Evolutionary conservation across 257 asterid genomes (phyloP).

Genomic region (Salvia rosmarinus): DNA sequence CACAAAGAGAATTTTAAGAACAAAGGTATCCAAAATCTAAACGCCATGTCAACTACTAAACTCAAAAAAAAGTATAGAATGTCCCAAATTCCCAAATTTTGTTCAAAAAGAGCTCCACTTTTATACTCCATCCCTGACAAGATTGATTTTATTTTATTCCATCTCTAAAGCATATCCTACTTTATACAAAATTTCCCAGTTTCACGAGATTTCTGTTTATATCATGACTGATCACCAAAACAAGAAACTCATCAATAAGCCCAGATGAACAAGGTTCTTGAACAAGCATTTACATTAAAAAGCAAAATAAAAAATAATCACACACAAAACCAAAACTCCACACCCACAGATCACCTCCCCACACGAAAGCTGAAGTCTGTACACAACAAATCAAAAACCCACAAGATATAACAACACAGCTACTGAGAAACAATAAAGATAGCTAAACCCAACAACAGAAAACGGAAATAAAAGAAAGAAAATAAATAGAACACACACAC

Average conservation of each 20-base stretch:
- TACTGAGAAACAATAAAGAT: neutral
- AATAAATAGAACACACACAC: neutral
- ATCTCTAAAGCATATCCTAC: neutral
- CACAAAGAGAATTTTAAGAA: neutral
- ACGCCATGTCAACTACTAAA: slow-evolving; percentile 10
- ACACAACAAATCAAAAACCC: slow-evolving; percentile 32
- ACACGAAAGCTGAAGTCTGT: slow-evolving; percentile 33
- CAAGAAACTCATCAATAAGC: slow-evolving; percentile 30
- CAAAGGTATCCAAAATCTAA: neutral
- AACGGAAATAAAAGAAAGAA: too few relatives aligned
- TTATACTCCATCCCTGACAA: too few relatives aligned
- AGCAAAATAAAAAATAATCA: slow-evolving; percentile 2
- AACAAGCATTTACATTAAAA: too few relatives aligned
- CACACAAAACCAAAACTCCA: slow-evolving; percentile 10
- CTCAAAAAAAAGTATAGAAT: neutral
- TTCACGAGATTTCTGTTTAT: neutral
- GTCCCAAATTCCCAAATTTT: neutral
- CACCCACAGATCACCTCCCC: slow-evolving; percentile 1
- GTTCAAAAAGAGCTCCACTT: neutral
- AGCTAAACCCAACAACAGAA: slow-evolving; percentile 1
- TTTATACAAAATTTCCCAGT: slow-evolving; percentile 5
- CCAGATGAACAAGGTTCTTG: slow-evolving; percentile 32
- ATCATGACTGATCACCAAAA: neutral
- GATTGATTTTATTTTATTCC: neutral
- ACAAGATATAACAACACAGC: neutral